phyloP scores from a whole-genome alignment of 768 basidiomycete species.

The Termitomyces sp. region DNA sequence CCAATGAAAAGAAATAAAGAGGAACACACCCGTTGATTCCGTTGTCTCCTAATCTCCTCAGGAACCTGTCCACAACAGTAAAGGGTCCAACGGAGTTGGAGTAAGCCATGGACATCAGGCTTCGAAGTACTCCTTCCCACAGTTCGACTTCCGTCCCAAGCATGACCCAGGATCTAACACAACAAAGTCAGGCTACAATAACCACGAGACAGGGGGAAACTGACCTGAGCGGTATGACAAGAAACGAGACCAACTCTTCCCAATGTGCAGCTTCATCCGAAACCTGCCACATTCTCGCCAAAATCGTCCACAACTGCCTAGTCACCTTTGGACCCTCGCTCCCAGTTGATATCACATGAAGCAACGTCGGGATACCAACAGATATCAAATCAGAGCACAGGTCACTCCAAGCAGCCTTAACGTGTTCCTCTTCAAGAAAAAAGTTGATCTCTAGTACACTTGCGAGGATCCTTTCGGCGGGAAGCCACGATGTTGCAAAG shows the following conservation, averaged over 20 bases:
- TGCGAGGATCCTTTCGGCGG: conserved; percentile 45
- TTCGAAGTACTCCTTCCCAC: conserved; percentile 39
- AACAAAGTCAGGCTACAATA: background rate
- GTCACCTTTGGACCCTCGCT: conserved; percentile 32
- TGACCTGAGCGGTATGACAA: conserved; percentile 49
- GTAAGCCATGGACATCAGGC: conserved; percentile 25
- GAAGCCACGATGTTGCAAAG: conserved; percentile 38
- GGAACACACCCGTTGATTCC: conserved; percentile 13
- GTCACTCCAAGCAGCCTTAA: conserved; percentile 43
- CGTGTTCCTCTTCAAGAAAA: conserved; percentile 31
- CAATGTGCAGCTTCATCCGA: conserved; percentile 27
- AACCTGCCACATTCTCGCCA: conserved; percentile 33
- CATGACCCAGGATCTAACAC: conserved; percentile 43
- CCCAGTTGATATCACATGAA: conserved; percentile 30
- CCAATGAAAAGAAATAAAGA: background rate
- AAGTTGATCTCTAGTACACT: conserved; percentile 43
- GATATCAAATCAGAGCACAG: conserved; percentile 49
- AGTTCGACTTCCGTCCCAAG: conserved; percentile 35
- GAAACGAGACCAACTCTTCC: conserved; percentile 41
- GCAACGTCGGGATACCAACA: conserved; percentile 35
- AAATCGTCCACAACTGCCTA: conserved; percentile 46
- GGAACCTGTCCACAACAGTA: conserved; percentile 25
- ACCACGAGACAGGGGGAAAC: conserved; percentile 4
- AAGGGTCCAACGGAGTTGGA: conserved; percentile 14
- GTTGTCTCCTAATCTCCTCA: conserved; percentile 23